phyloP scores from a whole-genome alignment of 805 yeast genomes.

The Nakazawaea peltata region DNA sequence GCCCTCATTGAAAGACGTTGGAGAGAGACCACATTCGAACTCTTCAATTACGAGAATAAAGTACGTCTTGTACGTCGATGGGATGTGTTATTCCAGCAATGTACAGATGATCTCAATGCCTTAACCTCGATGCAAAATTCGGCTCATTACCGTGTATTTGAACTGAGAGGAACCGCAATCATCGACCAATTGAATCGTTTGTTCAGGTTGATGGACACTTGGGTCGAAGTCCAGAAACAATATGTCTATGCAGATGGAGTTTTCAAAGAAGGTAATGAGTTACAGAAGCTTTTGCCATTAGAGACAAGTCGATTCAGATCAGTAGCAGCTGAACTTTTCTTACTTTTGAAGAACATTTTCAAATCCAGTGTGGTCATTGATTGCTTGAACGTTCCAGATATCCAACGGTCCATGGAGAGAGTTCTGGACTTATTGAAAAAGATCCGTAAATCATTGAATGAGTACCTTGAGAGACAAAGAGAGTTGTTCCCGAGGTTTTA shows the following conservation, averaged over 20 bases:
- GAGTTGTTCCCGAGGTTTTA: constrained; percentile 72
- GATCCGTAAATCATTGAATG: constrained; percentile 60
- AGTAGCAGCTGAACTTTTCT: constrained; percentile 53
- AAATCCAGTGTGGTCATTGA: constrained; percentile 48
- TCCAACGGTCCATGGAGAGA: constrained; percentile 38
- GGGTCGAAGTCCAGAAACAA: constrained; percentile 84
- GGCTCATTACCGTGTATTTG: constrained; percentile 49
- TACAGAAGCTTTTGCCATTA: constrained; percentile 54
- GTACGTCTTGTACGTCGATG: constrained; percentile 59
- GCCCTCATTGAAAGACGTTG: constrained; percentile 44
- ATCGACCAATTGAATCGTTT: constrained; percentile 48
- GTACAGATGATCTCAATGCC: constrained; percentile 53
- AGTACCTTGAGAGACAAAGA: constrained; percentile 76
- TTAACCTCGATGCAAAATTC: constrained; percentile 69
- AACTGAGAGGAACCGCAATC: constrained; percentile 44
- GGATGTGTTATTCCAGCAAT: constrained; percentile 50
- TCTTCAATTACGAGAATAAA: constrained; percentile 43
- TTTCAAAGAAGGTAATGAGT: constrained; percentile 51
- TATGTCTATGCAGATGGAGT: constrained; percentile 85
- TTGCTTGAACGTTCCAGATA: constrained; percentile 38
- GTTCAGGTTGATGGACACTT: constrained; percentile 45
- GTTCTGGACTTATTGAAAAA: constrained; percentile 46
- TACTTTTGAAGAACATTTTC: constrained; percentile 39
- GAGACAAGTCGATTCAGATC: constrained; percentile 63
- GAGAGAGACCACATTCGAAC: constrained; percentile 42